Conservation (phyloP, 768 basidiomycete genomes). For the Xanthoconium stramineum region DNA sequence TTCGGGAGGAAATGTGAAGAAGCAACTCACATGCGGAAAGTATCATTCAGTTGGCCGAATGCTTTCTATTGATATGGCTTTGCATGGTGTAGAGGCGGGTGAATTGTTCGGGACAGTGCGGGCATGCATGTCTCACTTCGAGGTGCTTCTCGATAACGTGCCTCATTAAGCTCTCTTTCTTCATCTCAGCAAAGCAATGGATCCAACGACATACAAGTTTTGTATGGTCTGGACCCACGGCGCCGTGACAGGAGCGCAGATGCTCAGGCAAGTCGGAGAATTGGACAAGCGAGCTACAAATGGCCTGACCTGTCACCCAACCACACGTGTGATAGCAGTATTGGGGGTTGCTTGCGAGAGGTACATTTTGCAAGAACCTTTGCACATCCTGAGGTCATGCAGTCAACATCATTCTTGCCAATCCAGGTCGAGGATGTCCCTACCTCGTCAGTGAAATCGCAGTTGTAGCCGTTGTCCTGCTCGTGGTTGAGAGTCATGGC, state of each 20-base stretch:
- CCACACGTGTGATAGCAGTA: constrained; percentile 10
- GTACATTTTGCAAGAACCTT: background rate
- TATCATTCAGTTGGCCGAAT: background rate
- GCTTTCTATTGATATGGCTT: constrained; percentile 13
- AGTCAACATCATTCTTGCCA: constrained; percentile 1
- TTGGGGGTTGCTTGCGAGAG: background rate
- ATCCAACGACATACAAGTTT: constrained; percentile 17
- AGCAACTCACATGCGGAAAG: background rate
- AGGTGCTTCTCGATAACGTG: constrained; percentile 29
- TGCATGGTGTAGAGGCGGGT: constrained; percentile 25
- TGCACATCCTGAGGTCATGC: constrained; percentile 4
- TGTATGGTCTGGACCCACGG: constrained; percentile 14
- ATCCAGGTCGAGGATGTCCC: background rate
- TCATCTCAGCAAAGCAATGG: constrained; percentile 20
- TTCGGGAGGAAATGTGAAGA: background rate
- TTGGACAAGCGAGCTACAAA: constrained; percentile 8
- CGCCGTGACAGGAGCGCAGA: constrained; percentile 18
- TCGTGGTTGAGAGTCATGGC: constrained; percentile 1
- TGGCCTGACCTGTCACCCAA: constrained; percentile 2
- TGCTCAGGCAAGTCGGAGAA: constrained; percentile 17
- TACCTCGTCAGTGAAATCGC: constrained; percentile 12
- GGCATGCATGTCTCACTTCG: constrained; percentile 12
- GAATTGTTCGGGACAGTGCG: constrained; percentile 20
- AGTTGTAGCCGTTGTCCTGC: background rate
- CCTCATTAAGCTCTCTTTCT: constrained; percentile 26